Evolutionary conservation across 2,329 filamentous ascomycete species (phyloP), one percentile per base, ranked within the genome.

Genomic region (Aspergillus jensenii): DNA sequence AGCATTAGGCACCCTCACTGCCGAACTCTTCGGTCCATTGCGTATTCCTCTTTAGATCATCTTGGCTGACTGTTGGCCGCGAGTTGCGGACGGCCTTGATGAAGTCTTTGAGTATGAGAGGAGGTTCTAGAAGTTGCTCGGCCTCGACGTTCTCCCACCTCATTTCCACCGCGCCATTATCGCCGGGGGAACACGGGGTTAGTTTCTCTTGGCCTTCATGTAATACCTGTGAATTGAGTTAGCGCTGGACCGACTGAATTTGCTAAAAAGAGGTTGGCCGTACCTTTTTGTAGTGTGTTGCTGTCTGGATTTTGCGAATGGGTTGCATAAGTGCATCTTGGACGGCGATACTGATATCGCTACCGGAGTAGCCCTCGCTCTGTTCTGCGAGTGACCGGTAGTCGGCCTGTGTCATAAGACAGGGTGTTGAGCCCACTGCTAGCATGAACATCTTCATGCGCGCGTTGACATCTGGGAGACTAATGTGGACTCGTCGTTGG

Each of bases 21-120:
- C 93, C 93, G 77, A 98, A 98, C 78, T 98, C 93, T 68, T 89
- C 85, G 9, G 95, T 99, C 95, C 95, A 99, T 45, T 97, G 92
- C 47, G 90, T 83, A 74, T 93, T 97, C 69, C 86, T 84, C 65
- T 86, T 83, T 46, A 99, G 82, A 72, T 99, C 96, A 51, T 92
- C 91, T 51, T 85, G 82, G 52, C 91, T 95, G 53, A 99, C 95
- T 0, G 95, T 98, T 21, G 95, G 95, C 70, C 95, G 82, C 51
- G 91, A 91, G 47, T 88, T 87, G 71, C 91, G 93, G 69, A 99
- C 89, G 1, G 95, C 93, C 74, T 93, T 91, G 72, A 96, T 83
- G 71, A 99, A 98, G 75, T 99, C 95, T 74, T 96, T 96, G 57
- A 96, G 83, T 63, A 88, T 84, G 21, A 99, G 87, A 1, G 91